Base-by-base conservation (phyloP, 305 asterid genomes). In the Ajuga reptans region DNA sequence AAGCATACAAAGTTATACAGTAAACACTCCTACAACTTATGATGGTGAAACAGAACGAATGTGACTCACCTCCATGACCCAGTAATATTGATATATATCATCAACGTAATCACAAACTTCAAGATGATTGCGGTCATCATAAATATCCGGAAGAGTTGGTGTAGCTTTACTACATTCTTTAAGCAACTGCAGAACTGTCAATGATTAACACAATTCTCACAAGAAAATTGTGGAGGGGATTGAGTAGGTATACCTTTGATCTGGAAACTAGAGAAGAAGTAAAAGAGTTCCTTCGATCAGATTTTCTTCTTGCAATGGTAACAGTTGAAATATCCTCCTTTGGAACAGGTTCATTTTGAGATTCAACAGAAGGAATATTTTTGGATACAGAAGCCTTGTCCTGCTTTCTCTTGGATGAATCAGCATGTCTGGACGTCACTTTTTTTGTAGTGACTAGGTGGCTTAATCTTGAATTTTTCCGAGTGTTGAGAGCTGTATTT, bases 41-140 rank as follows among this genome's bases (percentile, higher is more conserved):
- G 16, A 61, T 72, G 71, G 68, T 10, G 31, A 52, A 61, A 66
- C 7, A 31, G 33, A 31, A 43, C 43, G 74, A 72, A 69, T 53
- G 49, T 47, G 52, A 55, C 77, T 64, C 60, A 90, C 98, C 98
- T 92, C 98, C 87, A 87, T 80, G 76, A 92, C 88, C 98, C 98
- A 92, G 65, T 92, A 92, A 77, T 82, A 90, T 63, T 82, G 86
- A 80, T 92, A 92, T 83, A 92, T 88, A 76, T 92, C 97, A 74
- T 90, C 95, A 33, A 92, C 95, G 60, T 92, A 92, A 77, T 88
- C 92, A 75, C 75, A 64, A 79, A 87, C 98, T 82, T 92, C 98
- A 64, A 92, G 96, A 77, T 80, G 98, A 72, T 92, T 92, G 72
- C 76, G 84, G 42, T 81, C 77, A 72, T 92, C 95, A 74, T 92